Base-by-base conservation (phyloP, 176 grass and related monocot genomes). In the Secale cereale region DNA sequence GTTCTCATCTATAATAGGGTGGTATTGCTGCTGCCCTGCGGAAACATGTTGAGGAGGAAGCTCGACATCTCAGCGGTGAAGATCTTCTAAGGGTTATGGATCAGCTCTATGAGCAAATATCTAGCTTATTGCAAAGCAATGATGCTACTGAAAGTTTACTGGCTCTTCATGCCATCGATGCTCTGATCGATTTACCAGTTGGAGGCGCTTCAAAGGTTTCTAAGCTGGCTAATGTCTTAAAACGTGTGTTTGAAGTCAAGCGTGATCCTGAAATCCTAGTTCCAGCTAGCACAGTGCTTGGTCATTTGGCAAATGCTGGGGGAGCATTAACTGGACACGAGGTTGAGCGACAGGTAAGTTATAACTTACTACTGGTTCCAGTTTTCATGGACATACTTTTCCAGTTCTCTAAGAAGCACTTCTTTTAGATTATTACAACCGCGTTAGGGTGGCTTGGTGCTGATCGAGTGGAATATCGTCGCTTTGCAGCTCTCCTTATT, bases 401-500 rank as follows among this genome's bases (percentile, higher is more conserved):
- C 82, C 26, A 81, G 15, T 85, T 78, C 60, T 7, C 69, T 90
- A 76, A 83, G 12, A 39, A 25, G 0, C 11, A 61, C 20, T 59
- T 68, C 65, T 83, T 79, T 30, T 48, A 98, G 96, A 98, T 94
- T 65, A 98, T 94, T 78, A 94, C 89, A 83, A 95, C 88, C 59
- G 96, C 96, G 81, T 92, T 98, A 75, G 96, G 81, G 16, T 98
- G 96, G 96, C 91, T 98, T 78, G 80, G 23, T 76, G 89, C 41
- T 6, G 93, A 98, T 66, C 85, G 81, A 87, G 92, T 98, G 59
- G 96, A 98, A 62, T 95, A 94, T 71, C 93, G 86, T 30, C 89
- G 85, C 22, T 95, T 98, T 91, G 93, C 93, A 65, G 90, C 93
- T 70, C 88, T 98, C 50, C 91, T 98, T 86, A 98, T 98, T 92